Base-by-base conservation (phyloP, 768 basidiomycete species). In the Psilocybe subaeruginosa region DNA sequence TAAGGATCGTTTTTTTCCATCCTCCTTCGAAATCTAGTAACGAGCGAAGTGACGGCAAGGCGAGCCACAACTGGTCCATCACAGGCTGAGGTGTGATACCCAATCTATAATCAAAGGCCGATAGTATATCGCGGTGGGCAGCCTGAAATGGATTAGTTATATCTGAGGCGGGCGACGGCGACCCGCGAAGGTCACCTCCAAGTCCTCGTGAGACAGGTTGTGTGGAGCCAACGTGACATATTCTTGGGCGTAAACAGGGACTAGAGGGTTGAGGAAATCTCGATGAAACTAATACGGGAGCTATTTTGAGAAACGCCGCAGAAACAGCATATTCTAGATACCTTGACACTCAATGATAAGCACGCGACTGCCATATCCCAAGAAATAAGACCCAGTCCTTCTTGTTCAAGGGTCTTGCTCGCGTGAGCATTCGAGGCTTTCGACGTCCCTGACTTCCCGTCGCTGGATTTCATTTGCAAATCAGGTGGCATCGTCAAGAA, bases 281-380 rank as follows among this genome's bases (percentile, higher is more conserved):
- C 88, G 83, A 73, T 90, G 86, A 56, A 85, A 78, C 87, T 90
- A 61, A 51, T 37, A n/a, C 8, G 43, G 27, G 31, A 33, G 30
- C 27, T 61, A 58, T 9, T 31, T 39, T 49, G 3, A 54, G 41
- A 56, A 39, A 59, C n/a, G 51, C 45, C 5, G 5, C 17, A 12
- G 12, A 14, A n/a, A 19, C 7, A 35, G 41, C 31, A 4, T 37
- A 57, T 37, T 56, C 17, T 43, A 45, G 54, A 29, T 8, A 85
- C 88, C 80, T 91, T 91, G 54, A 87, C 80, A 62, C 85, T 82
- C 35, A 89, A 68, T 3, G 86, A 81, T 23, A 90, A 71, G 71
- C 82, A 88, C 11, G 79, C 86, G 7, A 89, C 69, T 0, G 83
- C 85, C 5, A 83, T 70, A 65, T 87, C 82, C 88, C 88, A 89